These are phyloP conservation scores for Piloderma croceum DNA, from an alignment of 768 basidiomycete species.

Conservation along the genomic window DNA sequence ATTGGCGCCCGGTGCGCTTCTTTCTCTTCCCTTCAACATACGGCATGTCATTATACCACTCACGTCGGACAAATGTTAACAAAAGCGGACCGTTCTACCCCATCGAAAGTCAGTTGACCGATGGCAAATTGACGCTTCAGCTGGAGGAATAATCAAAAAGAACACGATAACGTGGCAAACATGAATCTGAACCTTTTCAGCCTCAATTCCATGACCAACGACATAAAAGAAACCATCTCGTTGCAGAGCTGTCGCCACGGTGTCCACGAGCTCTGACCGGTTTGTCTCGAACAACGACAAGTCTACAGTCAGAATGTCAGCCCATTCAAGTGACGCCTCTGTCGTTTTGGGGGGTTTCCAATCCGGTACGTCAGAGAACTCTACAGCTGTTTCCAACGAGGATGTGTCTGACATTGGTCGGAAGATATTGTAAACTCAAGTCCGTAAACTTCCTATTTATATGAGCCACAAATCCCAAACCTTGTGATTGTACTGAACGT, in stretches of 20 bases:
- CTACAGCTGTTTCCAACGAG: too few species aligned
- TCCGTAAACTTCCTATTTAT: too few species aligned
- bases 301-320: conserved; percentile 32
- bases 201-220: conserved; percentile 25
- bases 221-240: conserved; percentile 35
- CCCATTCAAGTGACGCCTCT: conserved; percentile 25
- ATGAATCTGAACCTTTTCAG: conserved; percentile 16
- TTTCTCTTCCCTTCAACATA: conserved; percentile 28
- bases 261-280: conserved; percentile 21
- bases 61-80: too few species aligned
- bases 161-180: neutral
- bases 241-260: conserved; percentile 25
- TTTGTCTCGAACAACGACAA: conserved; percentile 26
- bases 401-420: too few species aligned
- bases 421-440: too few species aligned
- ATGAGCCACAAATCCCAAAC: too few species aligned
- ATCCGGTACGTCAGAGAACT: too few species aligned
- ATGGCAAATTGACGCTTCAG: conserved; percentile 27
- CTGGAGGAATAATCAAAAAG: conserved; percentile 8
- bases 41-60: too few species aligned
- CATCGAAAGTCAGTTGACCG: conserved; percentile 27
- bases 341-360: conserved; percentile 22
- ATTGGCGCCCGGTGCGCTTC: conserved; percentile 26
- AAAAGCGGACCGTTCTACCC: too few species aligned
- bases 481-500: too few species aligned